Conservation (phyloP, 768 basidiomycete species). For the Asterophora parasitica region DNA sequence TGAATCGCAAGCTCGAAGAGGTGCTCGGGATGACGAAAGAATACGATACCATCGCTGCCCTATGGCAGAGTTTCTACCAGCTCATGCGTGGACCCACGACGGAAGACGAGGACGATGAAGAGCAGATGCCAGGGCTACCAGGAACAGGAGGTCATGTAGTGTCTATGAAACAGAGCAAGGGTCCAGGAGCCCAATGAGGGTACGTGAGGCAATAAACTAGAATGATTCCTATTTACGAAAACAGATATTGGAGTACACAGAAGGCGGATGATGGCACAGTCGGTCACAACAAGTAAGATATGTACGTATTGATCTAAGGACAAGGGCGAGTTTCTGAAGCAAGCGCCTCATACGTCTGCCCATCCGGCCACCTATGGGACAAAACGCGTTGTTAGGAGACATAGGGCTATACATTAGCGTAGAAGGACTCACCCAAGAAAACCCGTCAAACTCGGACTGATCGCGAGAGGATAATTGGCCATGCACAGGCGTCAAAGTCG, state of each 20-base stretch:
- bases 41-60: slow-evolving; percentile 80
- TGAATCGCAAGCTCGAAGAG: slow-evolving; percentile 91
- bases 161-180: slow-evolving; percentile 22
- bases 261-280: slow-evolving; percentile 11
- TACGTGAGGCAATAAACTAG: slow-evolving; percentile 11
- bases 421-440: slow-evolving; percentile 73
- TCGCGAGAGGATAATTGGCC: slow-evolving; percentile 86
- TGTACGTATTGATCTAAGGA: slow-evolving; percentile 15
- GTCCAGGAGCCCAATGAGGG: slow-evolving; percentile 5
- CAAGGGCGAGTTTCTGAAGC: slow-evolving; percentile 18
- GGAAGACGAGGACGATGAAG: slow-evolving; percentile 31
- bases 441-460: slow-evolving; percentile 94
- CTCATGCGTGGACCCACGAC: slow-evolving; percentile 60
- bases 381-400: neutral
- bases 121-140: slow-evolving; percentile 43
- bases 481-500: slow-evolving; percentile 95
- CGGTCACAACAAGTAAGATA: slow-evolving; percentile 18
- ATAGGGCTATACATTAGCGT: neutral
- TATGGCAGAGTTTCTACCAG: slow-evolving; percentile 80
- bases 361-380: slow-evolving; percentile 43
- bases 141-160: slow-evolving; percentile 72
- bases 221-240: slow-evolving; percentile 22
- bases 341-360: slow-evolving; percentile 48
- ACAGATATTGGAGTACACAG: slow-evolving; percentile 35
- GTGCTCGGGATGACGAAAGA: slow-evolving; percentile 89